phyloP scores from a whole-genome alignment of 495 filamentous ascomycete genomes.

The Daldinia childiae region DNA sequence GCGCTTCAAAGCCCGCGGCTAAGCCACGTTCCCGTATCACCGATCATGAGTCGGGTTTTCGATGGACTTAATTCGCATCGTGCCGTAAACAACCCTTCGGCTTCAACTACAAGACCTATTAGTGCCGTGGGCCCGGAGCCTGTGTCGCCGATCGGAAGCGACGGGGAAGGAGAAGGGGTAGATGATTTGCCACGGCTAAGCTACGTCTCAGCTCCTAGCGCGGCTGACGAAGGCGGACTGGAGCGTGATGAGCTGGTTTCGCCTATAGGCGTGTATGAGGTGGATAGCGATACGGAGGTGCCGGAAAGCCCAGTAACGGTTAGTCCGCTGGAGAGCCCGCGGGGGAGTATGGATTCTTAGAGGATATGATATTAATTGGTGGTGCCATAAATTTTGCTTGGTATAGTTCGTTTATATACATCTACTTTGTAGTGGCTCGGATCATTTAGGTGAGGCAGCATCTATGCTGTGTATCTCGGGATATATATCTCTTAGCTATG shows the following conservation, averaged over 20 bases:
- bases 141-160: slow-evolving; percentile 31
- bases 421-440: background rate
- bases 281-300: background rate
- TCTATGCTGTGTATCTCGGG: background rate
- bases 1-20: slow-evolving; percentile 32
- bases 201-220: slow-evolving; percentile 27
- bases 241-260: slow-evolving; percentile 28
- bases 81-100: background rate
- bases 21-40: slow-evolving; percentile 31
- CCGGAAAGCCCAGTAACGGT: slow-evolving; percentile 15
- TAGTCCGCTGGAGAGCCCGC: slow-evolving; percentile 31
- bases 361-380: background rate
- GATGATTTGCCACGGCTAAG: slow-evolving; percentile 22
- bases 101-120: background rate
- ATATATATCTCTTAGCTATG: background rate
- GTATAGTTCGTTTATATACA: background rate
- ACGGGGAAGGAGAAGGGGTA: slow-evolving; percentile 14
- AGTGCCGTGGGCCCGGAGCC: slow-evolving; percentile 9
- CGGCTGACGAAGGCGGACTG: background rate
- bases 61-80: background rate
- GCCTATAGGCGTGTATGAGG: slow-evolving; percentile 23
- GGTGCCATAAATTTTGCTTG: background rate
- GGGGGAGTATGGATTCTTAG: slow-evolving; percentile 10
- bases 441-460: background rate
- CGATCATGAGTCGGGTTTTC: slow-evolving; percentile 24